Base-by-base conservation (phyloP, 177 flowering plant species). In the Telopea speciosissima region DNA sequence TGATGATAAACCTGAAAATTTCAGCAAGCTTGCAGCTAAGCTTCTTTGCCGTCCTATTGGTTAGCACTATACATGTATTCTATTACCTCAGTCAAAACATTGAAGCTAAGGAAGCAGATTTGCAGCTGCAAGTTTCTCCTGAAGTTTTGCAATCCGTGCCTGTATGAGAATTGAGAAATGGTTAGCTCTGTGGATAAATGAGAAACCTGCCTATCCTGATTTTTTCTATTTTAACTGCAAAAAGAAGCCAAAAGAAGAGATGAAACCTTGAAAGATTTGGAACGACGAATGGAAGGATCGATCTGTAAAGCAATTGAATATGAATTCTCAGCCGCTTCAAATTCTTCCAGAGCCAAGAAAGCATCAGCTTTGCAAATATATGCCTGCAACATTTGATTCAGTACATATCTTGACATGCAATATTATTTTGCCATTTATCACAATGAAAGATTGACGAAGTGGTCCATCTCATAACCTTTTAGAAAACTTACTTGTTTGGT, bases 351-450 rank as follows among this genome's bases (percentile, higher is more conserved):
- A 1, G 88, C 93, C 82, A 95, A 70, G 73, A 85, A 87, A 60
- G 83, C 90, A 86, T 95, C 97, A 54, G 96, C 99, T 79, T 87
- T 83, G 68, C 87, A 85, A 14, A 90, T 80, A 74, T 86, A 90
- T 63, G 89, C 99, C 97, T 94, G 87, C 40, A 66, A 71, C 61
- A 44, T 21, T 28, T 3, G 19, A 71, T 26, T 60, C 17, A 36
- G 36, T 28, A 44, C 16, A 70, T 67, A 61, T 13, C 40, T 49
- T 42, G 4, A 36, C 49, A 5, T 17, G 54, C 22, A 3, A 36
- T 36, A 36, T 8, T 26, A 52, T 49, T 52, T 13, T 54, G 3
- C 19, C 54, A 13, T 12, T 3, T 16, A 49, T 49, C 54, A 11
- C 14, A 1, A 13, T 49, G 4, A 49, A 12, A 16, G 19, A 49